These are phyloP conservation scores for Phytophthora podocarpi DNA, from an alignment of 352 stramenopile genomes.

Conservation along the genomic window DNA sequence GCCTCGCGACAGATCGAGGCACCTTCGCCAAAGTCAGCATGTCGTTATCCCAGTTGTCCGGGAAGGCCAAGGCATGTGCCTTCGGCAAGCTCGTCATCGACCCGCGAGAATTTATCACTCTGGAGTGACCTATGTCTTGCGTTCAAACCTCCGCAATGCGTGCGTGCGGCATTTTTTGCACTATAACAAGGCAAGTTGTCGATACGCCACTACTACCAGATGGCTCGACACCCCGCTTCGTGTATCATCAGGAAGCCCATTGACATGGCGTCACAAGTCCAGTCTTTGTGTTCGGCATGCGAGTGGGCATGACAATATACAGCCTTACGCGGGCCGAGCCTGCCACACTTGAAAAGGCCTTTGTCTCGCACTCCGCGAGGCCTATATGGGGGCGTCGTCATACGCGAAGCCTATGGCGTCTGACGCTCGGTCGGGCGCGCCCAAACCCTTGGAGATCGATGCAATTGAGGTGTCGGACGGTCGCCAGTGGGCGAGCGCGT, in stretches of 20 bases:
- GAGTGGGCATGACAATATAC: constrained; percentile 9
- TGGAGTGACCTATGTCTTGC: constrained; percentile 13
- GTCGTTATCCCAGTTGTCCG: constrained; percentile 14
- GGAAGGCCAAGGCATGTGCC: constrained; percentile 21
- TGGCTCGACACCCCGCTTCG: constrained; percentile 1
- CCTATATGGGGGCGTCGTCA: constrained; percentile 12
- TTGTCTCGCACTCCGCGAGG: constrained; percentile 20
- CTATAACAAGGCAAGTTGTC: constrained; percentile 23
- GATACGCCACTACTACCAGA: constrained; percentile 18
- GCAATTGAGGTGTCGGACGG: too few species aligned
- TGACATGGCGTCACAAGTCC: constrained; percentile 14
- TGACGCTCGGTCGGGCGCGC: neutral
- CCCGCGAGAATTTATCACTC: neutral
- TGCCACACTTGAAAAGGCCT: constrained; percentile 9
- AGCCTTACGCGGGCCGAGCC: neutral
- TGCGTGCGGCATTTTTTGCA: constrained; percentile 10
- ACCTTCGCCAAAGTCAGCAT: constrained; percentile 6
- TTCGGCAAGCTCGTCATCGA: constrained; percentile 15
- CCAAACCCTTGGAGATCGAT: constrained; percentile 20
- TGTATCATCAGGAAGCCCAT: constrained; percentile 7
- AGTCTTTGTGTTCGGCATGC: constrained; percentile 24
- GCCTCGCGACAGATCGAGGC: constrained; percentile 12
- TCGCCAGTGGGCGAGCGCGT: too few species aligned
- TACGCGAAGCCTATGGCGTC: neutral
- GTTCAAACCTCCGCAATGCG: constrained; percentile 22